Evolutionary conservation across 768 basidiomycete species (phyloP).

Genomic region (Gymnopilus junonius): DNA sequence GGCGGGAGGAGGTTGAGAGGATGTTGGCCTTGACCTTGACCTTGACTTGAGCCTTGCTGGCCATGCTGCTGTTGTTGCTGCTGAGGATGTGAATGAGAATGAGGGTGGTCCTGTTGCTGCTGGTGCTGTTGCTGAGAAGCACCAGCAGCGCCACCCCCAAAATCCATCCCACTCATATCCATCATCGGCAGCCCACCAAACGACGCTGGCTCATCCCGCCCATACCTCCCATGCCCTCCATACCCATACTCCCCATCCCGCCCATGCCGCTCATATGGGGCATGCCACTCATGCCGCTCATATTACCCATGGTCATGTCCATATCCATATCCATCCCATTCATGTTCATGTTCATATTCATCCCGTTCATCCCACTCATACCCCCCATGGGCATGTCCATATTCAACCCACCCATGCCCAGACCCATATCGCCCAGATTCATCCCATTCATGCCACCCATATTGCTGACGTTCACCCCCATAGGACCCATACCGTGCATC

Average conservation of each 20-base stretch:
- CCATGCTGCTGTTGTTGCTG: not conserved
- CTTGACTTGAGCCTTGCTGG: conserved; percentile 10
- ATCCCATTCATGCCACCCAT: not conserved
- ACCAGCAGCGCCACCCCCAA: not conserved
- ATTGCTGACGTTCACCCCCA: not conserved
- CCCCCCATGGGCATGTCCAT: conserved; percentile 3
- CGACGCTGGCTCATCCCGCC: conserved; percentile 12
- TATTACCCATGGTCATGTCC: conserved; percentile 18
- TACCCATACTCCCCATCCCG: conserved; percentile 11
- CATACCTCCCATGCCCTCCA: conserved; percentile 11
- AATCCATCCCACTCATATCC: conserved; percentile 19
- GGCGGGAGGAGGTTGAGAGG: not conserved
- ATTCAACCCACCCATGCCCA: not conserved
- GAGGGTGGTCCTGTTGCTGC: not conserved
- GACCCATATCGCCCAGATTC: conserved; percentile 2
- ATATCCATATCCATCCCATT: conserved; percentile 7
- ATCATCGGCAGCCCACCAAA: conserved; percentile 23
- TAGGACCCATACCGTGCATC: not conserved
- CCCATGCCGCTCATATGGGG: conserved; percentile 19
- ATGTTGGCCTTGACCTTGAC: conserved; percentile 4
- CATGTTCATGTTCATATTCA: conserved; percentile 9
- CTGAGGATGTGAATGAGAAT: not conserved
- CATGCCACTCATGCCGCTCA: conserved; percentile 5
- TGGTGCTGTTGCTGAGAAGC: not conserved
- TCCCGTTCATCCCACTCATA: not conserved